Conservation (phyloP, 371 early-diverging fungal species). For the Mucor racemosus region DNA sequence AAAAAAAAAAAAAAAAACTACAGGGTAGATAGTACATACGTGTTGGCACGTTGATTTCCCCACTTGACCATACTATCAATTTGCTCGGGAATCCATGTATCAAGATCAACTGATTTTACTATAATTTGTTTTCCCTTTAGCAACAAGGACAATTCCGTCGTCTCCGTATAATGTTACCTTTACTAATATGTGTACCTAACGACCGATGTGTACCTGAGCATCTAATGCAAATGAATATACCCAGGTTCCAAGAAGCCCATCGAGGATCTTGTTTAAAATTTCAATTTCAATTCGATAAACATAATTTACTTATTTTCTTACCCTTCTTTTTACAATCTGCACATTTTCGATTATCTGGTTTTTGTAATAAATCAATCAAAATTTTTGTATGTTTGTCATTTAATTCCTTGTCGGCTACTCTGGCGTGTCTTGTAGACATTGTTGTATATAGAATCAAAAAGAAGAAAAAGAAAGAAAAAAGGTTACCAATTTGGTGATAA, state of each 20-base stretch:
- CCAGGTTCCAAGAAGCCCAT: slow-evolving; percentile 84
- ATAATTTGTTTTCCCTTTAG: slow-evolving; percentile 2
- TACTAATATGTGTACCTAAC: slow-evolving; percentile 78
- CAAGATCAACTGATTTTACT: slow-evolving; percentile 81
- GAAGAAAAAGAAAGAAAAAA: background rate
- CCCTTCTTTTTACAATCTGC: slow-evolving; percentile 80
- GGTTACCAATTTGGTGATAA: too few relatives aligned
- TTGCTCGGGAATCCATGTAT: slow-evolving; percentile 81
- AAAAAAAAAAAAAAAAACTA: background rate
- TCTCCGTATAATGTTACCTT: slow-evolving; percentile 52
- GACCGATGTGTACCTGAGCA: slow-evolving; percentile 82
- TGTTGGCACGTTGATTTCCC: slow-evolving; percentile 77
- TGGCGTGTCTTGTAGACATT: slow-evolving; percentile 72
- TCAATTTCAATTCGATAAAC: background rate
- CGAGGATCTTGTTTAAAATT: slow-evolving; percentile 66
- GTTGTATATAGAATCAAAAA: slow-evolving; percentile 1
- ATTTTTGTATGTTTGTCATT: slow-evolving; percentile 71
- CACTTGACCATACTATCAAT: slow-evolving; percentile 73
- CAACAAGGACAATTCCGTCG: background rate
- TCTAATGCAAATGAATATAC: slow-evolving; percentile 79
- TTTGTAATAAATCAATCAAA: slow-evolving; percentile 63
- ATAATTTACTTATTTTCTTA: slow-evolving; percentile 13
- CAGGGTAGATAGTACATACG: slow-evolving; percentile 16
- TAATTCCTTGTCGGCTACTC: slow-evolving; percentile 66
- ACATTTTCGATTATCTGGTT: slow-evolving; percentile 68